phyloP scores from a whole-genome alignment of 805 yeast genomes.

The Vanderwaltozyma polyspora region DNA sequence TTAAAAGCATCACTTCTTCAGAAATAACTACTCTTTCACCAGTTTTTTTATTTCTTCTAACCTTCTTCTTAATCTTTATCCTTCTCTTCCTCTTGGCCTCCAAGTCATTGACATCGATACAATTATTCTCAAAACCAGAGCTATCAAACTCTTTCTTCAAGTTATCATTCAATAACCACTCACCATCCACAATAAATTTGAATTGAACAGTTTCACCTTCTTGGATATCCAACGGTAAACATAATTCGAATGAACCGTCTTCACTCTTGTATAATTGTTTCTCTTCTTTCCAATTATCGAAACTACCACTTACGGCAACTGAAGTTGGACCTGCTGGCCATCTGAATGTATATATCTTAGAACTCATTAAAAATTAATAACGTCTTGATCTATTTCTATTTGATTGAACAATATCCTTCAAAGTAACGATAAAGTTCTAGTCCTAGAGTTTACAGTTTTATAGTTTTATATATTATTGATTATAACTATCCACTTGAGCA shows the following conservation, averaged over 20 bases:
- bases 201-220: constrained; percentile 30
- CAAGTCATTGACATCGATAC: constrained; percentile 11
- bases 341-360: constrained; percentile 21
- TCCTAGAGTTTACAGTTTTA: too few species aligned
- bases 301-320: constrained; percentile 59
- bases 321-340: constrained; percentile 41
- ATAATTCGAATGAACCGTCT: constrained; percentile 43
- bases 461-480: too few species aligned
- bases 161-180: constrained; percentile 38
- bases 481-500: too few species aligned
- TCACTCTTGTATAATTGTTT: constrained; percentile 45
- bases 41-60: constrained; percentile 31
- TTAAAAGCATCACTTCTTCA: constrained; percentile 9
- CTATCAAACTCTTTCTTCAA: constrained; percentile 34
- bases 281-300: constrained; percentile 58
- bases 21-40: constrained; percentile 29
- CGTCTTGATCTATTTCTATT: too few species aligned
- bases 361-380: too few species aligned
- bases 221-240: constrained; percentile 32
- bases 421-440: too few species aligned
- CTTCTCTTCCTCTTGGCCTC: constrained; percentile 6
- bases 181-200: constrained; percentile 59
- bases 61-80: constrained; percentile 29
- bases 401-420: too few species aligned
- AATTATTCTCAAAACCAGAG: constrained; percentile 31